Evolutionary conservation across 805 yeast genomes (phyloP), one percentile per base, ranked within the genome.

Genomic region (Groenewaldozyma salmanticensis): DNA sequence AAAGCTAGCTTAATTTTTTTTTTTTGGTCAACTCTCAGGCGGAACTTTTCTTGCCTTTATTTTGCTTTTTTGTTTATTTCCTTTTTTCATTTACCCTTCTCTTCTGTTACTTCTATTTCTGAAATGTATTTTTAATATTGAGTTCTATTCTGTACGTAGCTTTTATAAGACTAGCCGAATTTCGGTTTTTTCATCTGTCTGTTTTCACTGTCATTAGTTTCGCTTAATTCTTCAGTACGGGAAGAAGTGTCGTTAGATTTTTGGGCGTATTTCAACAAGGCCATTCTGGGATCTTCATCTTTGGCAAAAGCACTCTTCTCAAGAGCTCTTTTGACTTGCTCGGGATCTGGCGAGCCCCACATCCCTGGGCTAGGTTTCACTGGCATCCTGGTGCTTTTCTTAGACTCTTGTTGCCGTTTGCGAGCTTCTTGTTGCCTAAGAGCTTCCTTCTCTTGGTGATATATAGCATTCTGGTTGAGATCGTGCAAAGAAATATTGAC

Each of bases 261-360:
- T n/a, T 54, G 51, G 3, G 63, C 61, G 34, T 52, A 54, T 37
- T 52, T 54, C 20, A 59, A 44, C 35, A 59, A 44, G 31, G 59
- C 61, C 38, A 60, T 64, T 19, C 63, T 33, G 1, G 63, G 63
- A 39, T 59, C 64, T 42, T 59, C 61, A n/a, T 37, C 35, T 4
- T 29, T 32, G 19, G 48, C 42, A 5, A 42, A 27, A 9, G 37
- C 44, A 1, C 52, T 49, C 27, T 45, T 48, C 2, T 45, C 38
- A 18, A 42, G 41, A 16, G 53, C 43, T 29, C 50, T 50, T 20
- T 38, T 21, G 29, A 24, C 11, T 7, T 24, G 13, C 31, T 48
- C 44, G 20, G 33, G 42, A 29, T 49, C 53, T 3, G 58, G 59
- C 3, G 42, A 38, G 1, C 51, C 55, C 54, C 60, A 50, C 1